phyloP scores from a whole-genome alignment of 441 rosid genomes.

The Gossypium davidsonii region DNA sequence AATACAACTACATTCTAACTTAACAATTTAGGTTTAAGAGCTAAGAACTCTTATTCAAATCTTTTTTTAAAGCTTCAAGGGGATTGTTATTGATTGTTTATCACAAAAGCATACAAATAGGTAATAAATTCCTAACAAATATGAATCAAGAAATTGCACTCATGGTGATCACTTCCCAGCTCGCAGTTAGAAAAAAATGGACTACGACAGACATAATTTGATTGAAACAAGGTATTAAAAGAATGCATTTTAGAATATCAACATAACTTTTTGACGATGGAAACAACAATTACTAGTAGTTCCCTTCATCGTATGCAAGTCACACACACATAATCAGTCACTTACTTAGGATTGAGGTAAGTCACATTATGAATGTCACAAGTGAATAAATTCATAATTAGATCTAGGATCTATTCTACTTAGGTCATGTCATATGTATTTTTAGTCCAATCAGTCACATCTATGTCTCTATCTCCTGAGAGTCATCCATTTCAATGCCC shows the following conservation, averaged over 20 bases:
- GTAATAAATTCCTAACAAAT: background rate
- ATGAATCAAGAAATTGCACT: background rate
- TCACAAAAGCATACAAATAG: background rate
- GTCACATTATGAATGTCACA: no score
- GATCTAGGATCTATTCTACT: no score
- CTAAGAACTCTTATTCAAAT: background rate
- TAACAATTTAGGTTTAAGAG: background rate
- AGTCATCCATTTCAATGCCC: no score
- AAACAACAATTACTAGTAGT: background rate
- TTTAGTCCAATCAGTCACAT: no score
- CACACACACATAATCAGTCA: no score
- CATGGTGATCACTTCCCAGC: background rate
- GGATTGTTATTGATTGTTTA: background rate
- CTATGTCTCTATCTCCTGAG: no score
- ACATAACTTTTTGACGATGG: no score
- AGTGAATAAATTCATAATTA: no score
- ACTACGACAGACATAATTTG: background rate
- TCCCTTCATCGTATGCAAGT: background rate
- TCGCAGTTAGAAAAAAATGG: background rate
- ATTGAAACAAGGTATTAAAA: background rate
- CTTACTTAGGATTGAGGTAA: no score
- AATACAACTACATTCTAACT: background rate
- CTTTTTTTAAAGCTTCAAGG: background rate
- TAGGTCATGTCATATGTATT: no score
- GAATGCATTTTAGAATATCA: no score